Evolutionary conservation across 2,329 filamentous ascomycete genomes (phyloP), one percentile per base, ranked within the genome.

Genomic region (Colletotrichum coccodes): DNA sequence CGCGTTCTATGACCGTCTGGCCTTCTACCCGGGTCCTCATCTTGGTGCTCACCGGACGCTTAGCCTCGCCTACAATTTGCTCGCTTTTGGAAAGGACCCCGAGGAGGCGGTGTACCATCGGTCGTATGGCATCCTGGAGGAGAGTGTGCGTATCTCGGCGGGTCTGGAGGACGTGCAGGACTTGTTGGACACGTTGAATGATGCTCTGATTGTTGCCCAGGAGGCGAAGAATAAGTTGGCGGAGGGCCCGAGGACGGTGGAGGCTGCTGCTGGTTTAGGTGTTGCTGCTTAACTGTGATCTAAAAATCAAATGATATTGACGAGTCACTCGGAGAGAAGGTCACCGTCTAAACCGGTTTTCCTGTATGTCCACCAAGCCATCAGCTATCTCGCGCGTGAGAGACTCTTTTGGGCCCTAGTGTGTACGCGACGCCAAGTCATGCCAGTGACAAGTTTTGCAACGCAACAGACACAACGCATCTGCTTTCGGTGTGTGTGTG

Each of bases 1-100:
- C 3, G 80, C 81, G 0, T 89, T 89, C 68, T 88, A 87, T 72
- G 80, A 89, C 64, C 77, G 76, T 32, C 74, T 85, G 6, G 78
- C 82, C 16, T 80, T 87, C 64, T 84, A 86, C 71, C 79, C 83
- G 1, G 85, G 85, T 0, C 86, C 87, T 1, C 86, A 88, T 71
- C 77, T 89, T 0, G 87, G 86, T 1, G 87, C 85, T 0, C 85
- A 86, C 71, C 76, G 83, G 60, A 88, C 85, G 11, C 76, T 89
- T 3, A 80, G 81, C 34, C 70, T 87, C 38, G 79, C 84, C 0
- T 88, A 86, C 71, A 84, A 82, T 64, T 79, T 82, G 70, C 72
- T 81, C n/a, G 75, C 82, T 3, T 86, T 82, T 71, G 78, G 79
- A 4, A 81, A 79, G 61, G 78, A 79, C 30, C 71, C 77, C 6